Conservation (phyloP, 2,329 filamentous ascomycete genomes). For the Dactylellina haptotyla region DNA sequence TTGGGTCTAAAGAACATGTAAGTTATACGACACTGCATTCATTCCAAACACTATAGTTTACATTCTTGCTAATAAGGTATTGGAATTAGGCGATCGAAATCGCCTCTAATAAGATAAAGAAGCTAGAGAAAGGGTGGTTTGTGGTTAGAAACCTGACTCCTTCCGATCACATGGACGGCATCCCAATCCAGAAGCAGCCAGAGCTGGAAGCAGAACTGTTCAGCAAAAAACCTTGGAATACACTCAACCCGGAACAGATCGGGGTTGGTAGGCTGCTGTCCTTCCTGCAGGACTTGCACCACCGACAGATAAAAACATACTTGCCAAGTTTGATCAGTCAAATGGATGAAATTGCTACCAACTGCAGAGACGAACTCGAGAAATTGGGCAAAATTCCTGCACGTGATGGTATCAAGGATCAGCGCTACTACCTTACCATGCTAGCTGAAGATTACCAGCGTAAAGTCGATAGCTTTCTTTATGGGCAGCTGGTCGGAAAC, state of each 20-base stretch:
- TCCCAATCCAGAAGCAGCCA: constrained; percentile 41
- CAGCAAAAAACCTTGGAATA: constrained; percentile 52
- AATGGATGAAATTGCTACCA: constrained; percentile 58
- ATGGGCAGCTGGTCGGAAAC: constrained; percentile 60
- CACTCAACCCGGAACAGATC: constrained; percentile 57
- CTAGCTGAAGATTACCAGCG: constrained; percentile 62
- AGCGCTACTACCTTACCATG: constrained; percentile 60
- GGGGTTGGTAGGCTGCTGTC: constrained; percentile 62
- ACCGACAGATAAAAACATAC: constrained; percentile 62
- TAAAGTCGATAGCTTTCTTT: constrained; percentile 59
- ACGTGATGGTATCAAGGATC: constrained; percentile 59
- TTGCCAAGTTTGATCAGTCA: constrained; percentile 64
- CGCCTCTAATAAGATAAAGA: background rate
- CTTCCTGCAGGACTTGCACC: constrained; percentile 62
- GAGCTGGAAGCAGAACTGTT: constrained; percentile 56
- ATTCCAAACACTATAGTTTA: too few relatives aligned
- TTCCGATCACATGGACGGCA: constrained; percentile 39
- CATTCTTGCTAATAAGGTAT: too few relatives aligned
- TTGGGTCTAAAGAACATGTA: constrained; percentile 48
- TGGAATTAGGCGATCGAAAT: constrained; percentile 6
- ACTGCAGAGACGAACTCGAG: background rate
- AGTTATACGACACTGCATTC: too few relatives aligned
- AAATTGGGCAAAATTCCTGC: background rate
- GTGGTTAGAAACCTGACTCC: constrained; percentile 56
- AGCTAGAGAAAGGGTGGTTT: constrained; percentile 57